Base-by-base conservation (phyloP, 2,329 filamentous ascomycete genomes). In the Aspergillus brasiliensis region DNA sequence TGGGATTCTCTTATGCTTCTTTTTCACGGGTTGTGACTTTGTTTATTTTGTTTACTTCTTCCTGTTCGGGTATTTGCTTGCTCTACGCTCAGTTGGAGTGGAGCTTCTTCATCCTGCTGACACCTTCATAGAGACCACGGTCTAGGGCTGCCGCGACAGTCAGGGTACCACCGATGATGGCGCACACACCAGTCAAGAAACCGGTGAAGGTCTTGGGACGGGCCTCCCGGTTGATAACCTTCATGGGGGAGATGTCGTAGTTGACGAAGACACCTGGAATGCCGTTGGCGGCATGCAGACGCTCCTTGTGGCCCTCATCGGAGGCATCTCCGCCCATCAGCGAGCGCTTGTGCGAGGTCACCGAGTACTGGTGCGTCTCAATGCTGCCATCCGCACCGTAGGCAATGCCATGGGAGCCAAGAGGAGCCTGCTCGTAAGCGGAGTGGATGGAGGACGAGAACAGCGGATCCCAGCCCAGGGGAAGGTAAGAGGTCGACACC, bases 211-310 rank as follows among this genome's bases (percentile, higher is more conserved):
- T 90, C 83, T 98, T 98, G 62, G 88, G 83, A 49, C 91, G 87
- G 67, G 91, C 89, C 80, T 99, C 96, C 57, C 93, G 90, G 82
- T 99, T 99, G 79, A 99, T 90, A 62, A 99, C 94, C 81, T 98
- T 99, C 95, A 99, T 99, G 5, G 95, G 95, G 2, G 94, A 98
- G 76, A 99, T 99, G 71, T 99, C 95, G 70, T 99, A 99, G 66
- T 92, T 96, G 81, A 99, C 98, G 82, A 99, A 99, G 13, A 99
- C 93, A 46, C 95, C 95, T 0, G 95, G 95, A 70, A 99, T 98
- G 66, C 95, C 95, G 62, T 92, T 93, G 56, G 88, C 82, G 2
- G 94, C 91, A 76, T 99, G 95, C 65, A 96, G 80, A 40, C 94
- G 88, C 82, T 98, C 94, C 73, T 93, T 89, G 75, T 99, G 95